Base-by-base conservation (phyloP, 192 early-diverging fungal genomes). In the Spinellus fusiger region DNA sequence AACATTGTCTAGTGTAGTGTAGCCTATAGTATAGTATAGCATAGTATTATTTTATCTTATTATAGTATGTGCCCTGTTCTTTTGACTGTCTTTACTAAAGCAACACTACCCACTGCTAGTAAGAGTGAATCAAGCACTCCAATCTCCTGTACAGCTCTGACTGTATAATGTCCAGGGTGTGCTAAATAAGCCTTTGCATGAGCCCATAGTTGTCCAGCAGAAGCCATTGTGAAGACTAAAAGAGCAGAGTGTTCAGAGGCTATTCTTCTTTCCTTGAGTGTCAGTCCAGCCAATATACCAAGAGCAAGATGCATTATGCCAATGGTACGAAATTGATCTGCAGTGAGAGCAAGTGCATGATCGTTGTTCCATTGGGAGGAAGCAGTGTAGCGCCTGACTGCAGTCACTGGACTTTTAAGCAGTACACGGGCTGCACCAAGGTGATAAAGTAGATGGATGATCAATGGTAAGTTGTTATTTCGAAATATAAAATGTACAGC, bases 391-490 rank as follows among this genome's bases (percentile, higher is more conserved):
- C 69, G 35, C 23, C 25, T 23, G 1, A 65, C 58, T 1, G 64
- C 32, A 12, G 23, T 50, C 22, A 35, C 35, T 18, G 63, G 59
- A 16, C 37, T 23, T 7, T 27, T 22, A 31, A 59, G 46, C 22
- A 71, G 35, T 31, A 50, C 29, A 16, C 63, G 49, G n/a, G 62
- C 69, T 5, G 69, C 63, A 18, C 49, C 22, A 8, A 65, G 31
- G 37, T 71, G 69, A 38, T 57, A 54, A 8, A 71, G 15, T 7
- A 71, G 10, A 40, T 71, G 65, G 15, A 71, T 37, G 20, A 71
- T 13, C 12, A 71, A 44, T 16, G 69, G 62, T n/a, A 64, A 26
- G 23, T 71, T 71, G 25, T 71, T 71, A 35, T 71, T 59, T 59
- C 55, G 64, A 47, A 71, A 71, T 10, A 71, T 56, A 31, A 56